Base-by-base conservation (phyloP, 1,284 basidiomycete genomes). In the Inonotus obliquus region DNA sequence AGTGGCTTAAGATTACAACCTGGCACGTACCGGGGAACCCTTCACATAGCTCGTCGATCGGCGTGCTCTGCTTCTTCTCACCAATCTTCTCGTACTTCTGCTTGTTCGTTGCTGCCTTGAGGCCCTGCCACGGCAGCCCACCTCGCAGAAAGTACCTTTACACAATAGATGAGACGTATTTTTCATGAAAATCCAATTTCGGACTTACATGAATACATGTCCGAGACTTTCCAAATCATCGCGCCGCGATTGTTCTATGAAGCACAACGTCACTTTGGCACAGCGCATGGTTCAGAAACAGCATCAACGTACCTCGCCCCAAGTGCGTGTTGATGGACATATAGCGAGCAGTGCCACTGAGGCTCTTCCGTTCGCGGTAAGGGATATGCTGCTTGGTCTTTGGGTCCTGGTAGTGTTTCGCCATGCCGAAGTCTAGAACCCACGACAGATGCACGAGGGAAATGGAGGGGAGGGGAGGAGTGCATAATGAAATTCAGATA, bases 321-420 rank as follows among this genome's bases (percentile, higher is more conserved):
- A 98, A 80, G 75, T 98, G 96, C 23, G 96, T 98, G 76, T 98
- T 98, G 82, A 98, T 98, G 49, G 94, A 96, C 81, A 97, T 98
- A 81, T 98, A 99, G 60, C 96, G 91, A 54, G 96, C 96, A 23
- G 96, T 98, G 54, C 96, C 97, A 17, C 94, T 97, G 60, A 98
- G 78, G 67, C 94, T 97, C 83, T 98, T 98, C 77, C 96, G 94
- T 78, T 99, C 96, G 68, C 96, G 86, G 79, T 99, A 99, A 29
- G 96, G 96, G 65, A 98, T 98, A 77, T 99, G 96, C 55, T 93
- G 83, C 75, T 96, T 96, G 4, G 94, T 96, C 81, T 96, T 97
- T 19, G 96, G 96, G 77, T 99, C 96, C 60, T 96, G 90, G 78
- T 98, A 98, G 76, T 98, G 95, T 77, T 98, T 99, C 57, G 96